These are phyloP conservation scores for Plectosphaerella cucumerina DNA, from an alignment of 2,329 filamentous ascomycete genomes.

Conservation along the genomic window DNA sequence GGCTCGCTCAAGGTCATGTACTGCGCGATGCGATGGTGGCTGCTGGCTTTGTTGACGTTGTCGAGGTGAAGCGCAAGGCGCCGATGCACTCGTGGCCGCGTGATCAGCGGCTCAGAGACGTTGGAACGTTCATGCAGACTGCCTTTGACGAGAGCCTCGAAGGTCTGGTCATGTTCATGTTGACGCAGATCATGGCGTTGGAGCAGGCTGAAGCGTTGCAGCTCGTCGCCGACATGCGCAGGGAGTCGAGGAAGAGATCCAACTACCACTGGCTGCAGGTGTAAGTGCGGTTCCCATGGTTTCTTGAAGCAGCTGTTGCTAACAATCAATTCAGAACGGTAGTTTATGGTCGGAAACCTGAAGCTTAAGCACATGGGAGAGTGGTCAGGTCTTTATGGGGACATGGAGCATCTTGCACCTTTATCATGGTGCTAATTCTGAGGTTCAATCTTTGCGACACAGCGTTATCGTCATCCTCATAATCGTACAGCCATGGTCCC, in stretches of 20 bases:
- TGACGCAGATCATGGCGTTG: conserved; percentile 22
- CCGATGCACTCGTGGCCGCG: conserved; percentile 14
- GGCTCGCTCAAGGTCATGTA: conserved; percentile 13
- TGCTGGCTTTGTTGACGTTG: conserved; percentile 18
- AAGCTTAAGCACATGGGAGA: no score
- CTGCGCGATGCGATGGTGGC: conserved; percentile 17
- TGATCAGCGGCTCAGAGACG: conserved; percentile 9
- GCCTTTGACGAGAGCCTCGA: conserved; percentile 21
- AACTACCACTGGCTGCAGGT: conserved; percentile 7
- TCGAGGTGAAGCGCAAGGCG: conserved; percentile 12
- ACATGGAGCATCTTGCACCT: no score
- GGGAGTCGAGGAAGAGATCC: conserved; percentile 4
- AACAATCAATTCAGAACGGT: neutral
- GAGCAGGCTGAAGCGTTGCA: conserved; percentile 16
- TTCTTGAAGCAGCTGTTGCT: neutral
- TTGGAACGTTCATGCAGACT: conserved; percentile 14
- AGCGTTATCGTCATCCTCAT: no score
- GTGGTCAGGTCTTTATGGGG: no score
- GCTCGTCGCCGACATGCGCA: conserved; percentile 19
- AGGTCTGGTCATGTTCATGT: conserved; percentile 20
- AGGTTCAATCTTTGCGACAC: no score
- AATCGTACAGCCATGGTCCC: no score
- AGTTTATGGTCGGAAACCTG: conserved; percentile 3
- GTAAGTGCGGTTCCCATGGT: neutral
- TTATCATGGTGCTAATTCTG: no score